These are phyloP conservation scores for Rubroboletus satanas DNA, from an alignment of 768 basidiomycete species.

Conservation along the genomic window DNA sequence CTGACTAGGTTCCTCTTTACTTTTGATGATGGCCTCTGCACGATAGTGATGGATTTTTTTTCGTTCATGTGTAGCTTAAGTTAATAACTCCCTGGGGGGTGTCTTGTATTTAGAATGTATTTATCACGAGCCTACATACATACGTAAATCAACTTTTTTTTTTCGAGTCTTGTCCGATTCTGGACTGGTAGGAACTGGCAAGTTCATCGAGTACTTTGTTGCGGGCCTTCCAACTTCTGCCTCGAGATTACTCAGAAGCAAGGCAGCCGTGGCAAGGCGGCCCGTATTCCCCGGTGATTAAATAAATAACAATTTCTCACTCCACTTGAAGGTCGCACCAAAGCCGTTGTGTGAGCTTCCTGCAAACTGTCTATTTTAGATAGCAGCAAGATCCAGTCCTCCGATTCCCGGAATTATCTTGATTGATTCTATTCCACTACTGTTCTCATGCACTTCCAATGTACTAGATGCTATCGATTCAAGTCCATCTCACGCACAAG, in stretches of 20 bases:
- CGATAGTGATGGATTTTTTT: background rate
- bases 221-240: background rate
- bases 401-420: background rate
- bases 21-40: background rate
- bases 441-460: background rate
- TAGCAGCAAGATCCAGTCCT: background rate
- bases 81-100: background rate
- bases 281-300: no score
- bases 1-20: slow-evolving; percentile 8
- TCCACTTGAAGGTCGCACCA: background rate
- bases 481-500: background rate
- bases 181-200: background rate
- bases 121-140: background rate
- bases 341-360: background rate
- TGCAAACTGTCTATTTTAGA: background rate
- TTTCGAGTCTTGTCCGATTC: background rate
- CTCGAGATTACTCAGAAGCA: background rate
- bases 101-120: slow-evolving; percentile 11
- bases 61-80: slow-evolving; percentile 4
- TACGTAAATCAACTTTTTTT: background rate
- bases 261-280: background rate
- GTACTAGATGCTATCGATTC: background rate
- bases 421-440: background rate
- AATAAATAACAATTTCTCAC: background rate
- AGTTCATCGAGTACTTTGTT: background rate